Conservation (phyloP, 1,284 basidiomycete species). For the Apiotrichum sp. region DNA sequence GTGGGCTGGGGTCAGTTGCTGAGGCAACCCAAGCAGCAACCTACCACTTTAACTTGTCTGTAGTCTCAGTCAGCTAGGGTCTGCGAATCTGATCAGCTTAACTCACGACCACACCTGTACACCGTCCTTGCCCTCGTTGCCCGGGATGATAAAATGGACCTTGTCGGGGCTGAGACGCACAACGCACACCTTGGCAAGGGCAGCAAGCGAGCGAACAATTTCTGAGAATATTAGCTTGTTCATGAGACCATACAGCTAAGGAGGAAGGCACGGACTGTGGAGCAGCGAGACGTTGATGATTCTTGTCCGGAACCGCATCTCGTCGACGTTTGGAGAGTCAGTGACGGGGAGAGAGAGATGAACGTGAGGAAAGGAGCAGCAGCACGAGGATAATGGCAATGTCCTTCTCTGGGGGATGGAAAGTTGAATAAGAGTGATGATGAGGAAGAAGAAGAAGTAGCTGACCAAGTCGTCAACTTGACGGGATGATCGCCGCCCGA, state of each 20-base stretch:
- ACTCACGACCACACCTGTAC: constrained; percentile 90
- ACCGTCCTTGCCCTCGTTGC: constrained; percentile 72
- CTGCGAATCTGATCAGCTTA: too few relatives aligned
- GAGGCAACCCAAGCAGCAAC: constrained; percentile 11
- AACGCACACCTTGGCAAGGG: constrained; percentile 73
- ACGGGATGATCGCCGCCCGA: too few relatives aligned
- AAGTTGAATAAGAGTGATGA: too few relatives aligned
- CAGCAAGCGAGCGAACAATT: constrained; percentile 69
- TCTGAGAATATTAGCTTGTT: too few relatives aligned
- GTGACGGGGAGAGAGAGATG: too few relatives aligned
- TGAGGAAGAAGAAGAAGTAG: too few relatives aligned
- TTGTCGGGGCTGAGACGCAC: constrained; percentile 69
- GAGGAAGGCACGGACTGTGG: constrained; percentile 51
- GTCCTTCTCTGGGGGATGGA: too few relatives aligned
- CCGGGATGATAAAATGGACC: constrained; percentile 68
- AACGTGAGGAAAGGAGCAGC: neutral
- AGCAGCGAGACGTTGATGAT: constrained; percentile 59
- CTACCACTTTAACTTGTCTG: constrained; percentile 47
- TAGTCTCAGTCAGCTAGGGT: too few relatives aligned
- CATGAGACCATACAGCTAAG: neutral
- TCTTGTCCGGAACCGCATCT: constrained; percentile 62
- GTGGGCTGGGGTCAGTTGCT: constrained; percentile 54
- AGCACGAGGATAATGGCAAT: neutral
- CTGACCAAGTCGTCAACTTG: too few relatives aligned
- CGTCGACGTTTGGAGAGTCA: too few relatives aligned